phyloP scores from a whole-genome alignment of 2,329 filamentous ascomycete species.

The Chalaropsis ovoidea region DNA sequence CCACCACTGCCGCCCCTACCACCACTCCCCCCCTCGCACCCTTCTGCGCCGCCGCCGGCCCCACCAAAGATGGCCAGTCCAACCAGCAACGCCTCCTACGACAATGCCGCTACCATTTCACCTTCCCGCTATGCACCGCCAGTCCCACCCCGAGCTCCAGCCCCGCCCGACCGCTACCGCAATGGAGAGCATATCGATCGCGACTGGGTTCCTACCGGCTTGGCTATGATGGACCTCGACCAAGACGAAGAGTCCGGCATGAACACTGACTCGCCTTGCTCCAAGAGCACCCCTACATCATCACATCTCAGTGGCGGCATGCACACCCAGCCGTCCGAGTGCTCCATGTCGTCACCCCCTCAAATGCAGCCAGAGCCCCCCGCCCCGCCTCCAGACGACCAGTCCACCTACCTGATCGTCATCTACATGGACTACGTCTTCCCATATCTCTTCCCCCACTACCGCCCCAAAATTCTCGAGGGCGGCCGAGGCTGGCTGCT shows the following conservation, averaged over 20 bases:
- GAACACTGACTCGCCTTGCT: conserved; percentile 21
- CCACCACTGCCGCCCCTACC: conserved; percentile 20
- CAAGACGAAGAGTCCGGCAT: conserved; percentile 30
- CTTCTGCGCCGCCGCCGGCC: neutral
- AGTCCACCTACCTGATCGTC: conserved; percentile 39
- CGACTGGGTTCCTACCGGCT: conserved; percentile 30
- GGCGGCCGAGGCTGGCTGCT: conserved; percentile 54
- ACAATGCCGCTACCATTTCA: conserved; percentile 25
- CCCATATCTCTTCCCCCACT: conserved; percentile 54
- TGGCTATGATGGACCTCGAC: conserved; percentile 28
- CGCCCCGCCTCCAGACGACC: conserved; percentile 17
- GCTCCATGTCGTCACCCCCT: conserved; percentile 24
- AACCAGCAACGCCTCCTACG: conserved; percentile 16
- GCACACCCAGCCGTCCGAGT: conserved; percentile 23
- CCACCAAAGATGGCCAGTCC: conserved; percentile 13
- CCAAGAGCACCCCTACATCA: conserved; percentile 21
- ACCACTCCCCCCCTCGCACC: neutral
- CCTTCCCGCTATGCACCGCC: conserved; percentile 5
- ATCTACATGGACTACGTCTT: conserved; percentile 53
- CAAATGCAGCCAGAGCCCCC: conserved; percentile 1
- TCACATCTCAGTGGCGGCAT: conserved; percentile 17
- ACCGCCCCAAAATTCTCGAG: conserved; percentile 45
- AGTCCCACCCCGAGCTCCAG: neutral
- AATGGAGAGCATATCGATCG: conserved; percentile 31
- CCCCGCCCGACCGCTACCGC: conserved; percentile 28